Evolutionary conservation across 352 stramenopile species (phyloP).

Genomic region (Phytophthora tubulina): DNA sequence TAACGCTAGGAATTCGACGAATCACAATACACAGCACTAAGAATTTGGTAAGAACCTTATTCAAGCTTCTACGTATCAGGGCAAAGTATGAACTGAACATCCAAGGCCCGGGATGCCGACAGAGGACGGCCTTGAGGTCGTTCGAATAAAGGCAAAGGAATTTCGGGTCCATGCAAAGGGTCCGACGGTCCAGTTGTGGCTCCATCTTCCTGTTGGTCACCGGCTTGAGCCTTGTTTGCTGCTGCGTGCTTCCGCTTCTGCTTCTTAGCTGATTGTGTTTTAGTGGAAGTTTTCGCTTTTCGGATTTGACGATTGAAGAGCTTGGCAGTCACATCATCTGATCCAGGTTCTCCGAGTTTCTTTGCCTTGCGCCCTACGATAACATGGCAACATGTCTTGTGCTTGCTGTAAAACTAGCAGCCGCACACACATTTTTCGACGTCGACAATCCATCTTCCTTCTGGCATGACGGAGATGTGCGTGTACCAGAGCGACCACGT

Average conservation of each 20-base stretch:
- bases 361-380: slow-evolving; percentile 1
- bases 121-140: not conserved
- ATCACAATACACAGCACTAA: too few relatives aligned
- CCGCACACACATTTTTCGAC: slow-evolving; percentile 5
- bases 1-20: too few relatives aligned
- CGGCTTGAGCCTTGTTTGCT: not conserved
- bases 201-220: not conserved
- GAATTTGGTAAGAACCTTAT: too few relatives aligned
- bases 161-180: too few relatives aligned
- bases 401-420: slow-evolving; percentile 8
- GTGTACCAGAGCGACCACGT: slow-evolving; percentile 9
- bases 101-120: not conserved
- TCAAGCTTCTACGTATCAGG: not conserved
- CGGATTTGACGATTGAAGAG: slow-evolving; percentile 12
- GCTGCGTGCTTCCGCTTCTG: not conserved
- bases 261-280: not conserved
- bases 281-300: not conserved
- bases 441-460: slow-evolving; percentile 4
- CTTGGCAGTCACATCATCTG: not conserved
- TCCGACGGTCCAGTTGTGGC: too few relatives aligned
- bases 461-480: not conserved
- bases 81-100: slow-evolving; percentile 3
- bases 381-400: slow-evolving; percentile 16
- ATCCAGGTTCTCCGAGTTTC: not conserved
- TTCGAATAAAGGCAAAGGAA: slow-evolving; percentile 1